Evolutionary conservation across 768 basidiomycete genomes (phyloP).

Genomic region (Mycena latifolia): DNA sequence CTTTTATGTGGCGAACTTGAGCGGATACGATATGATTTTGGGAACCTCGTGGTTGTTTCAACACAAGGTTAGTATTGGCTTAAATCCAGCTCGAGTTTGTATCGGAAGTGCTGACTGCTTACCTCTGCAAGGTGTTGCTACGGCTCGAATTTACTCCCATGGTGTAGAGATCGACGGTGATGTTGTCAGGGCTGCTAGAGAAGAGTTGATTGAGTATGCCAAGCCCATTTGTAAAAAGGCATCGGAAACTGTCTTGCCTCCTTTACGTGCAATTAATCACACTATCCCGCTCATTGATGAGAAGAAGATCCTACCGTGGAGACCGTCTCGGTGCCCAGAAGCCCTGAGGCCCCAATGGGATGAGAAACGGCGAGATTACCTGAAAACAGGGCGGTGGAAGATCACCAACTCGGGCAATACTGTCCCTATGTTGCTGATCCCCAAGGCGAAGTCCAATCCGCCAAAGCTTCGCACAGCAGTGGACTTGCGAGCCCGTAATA

Average conservation of each 20-base stretch:
- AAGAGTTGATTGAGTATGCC: background rate
- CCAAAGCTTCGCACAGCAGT: background rate
- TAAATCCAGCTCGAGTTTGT: background rate
- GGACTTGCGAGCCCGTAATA: background rate
- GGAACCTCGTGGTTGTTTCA: background rate
- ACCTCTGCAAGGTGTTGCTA: background rate
- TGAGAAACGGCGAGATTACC: too few relatives aligned
- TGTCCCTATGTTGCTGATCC: background rate
- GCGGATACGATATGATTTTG: background rate
- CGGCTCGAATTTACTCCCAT: background rate
- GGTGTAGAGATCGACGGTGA: background rate
- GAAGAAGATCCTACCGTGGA: background rate
- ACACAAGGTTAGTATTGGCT: background rate
- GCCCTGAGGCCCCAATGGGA: background rate
- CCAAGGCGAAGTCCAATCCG: background rate
- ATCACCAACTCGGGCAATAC: background rate
- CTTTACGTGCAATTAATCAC: constrained; percentile 1
- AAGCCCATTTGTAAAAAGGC: background rate
- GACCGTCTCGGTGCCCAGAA: background rate
- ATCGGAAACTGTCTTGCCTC: background rate
- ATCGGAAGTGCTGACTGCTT: background rate
- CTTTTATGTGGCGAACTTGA: background rate
- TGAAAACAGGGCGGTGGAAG: background rate
- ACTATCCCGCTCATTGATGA: background rate
- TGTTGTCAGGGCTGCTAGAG: background rate